These are phyloP conservation scores for Phytophthora capsici DNA, from an alignment of 352 stramenopile genomes.

Conservation along the genomic window DNA sequence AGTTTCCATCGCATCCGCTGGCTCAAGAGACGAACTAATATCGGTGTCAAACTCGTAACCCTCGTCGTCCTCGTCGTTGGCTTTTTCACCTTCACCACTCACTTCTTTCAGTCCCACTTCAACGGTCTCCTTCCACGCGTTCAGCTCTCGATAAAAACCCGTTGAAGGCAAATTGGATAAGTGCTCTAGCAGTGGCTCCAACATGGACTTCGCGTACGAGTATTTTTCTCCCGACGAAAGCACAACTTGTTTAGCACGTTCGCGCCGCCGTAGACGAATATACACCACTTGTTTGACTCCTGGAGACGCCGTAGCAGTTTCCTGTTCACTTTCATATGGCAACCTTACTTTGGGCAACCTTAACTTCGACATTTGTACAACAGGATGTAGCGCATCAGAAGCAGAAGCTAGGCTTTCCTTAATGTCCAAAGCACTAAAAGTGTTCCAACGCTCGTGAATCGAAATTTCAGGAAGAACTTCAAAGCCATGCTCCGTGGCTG, in stretches of 20 bases:
- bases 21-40: no score
- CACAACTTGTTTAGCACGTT: slow-evolving; percentile 14
- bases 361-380: background rate
- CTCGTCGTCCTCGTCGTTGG: no score
- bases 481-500: background rate
- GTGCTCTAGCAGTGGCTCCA: slow-evolving; percentile 18
- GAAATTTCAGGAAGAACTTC: background rate
- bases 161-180: no score
- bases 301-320: no score
- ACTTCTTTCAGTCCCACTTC: no score
- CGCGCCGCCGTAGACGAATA: slow-evolving; percentile 6
- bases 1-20: no score
- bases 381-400: background rate
- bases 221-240: slow-evolving; percentile 14
- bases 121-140: no score
- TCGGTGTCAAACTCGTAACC: no score
- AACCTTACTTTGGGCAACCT: background rate
- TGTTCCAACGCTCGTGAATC: background rate
- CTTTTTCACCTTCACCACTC: no score
- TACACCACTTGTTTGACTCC: slow-evolving; percentile 15
- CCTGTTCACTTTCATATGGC: background rate
- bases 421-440: background rate
- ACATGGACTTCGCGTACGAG: slow-evolving; percentile 8
- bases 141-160: no score
- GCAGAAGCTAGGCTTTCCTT: background rate